These are phyloP conservation scores for Pholiota adiposa DNA, from an alignment of 1,284 basidiomycete species.

Conservation along the genomic window DNA sequence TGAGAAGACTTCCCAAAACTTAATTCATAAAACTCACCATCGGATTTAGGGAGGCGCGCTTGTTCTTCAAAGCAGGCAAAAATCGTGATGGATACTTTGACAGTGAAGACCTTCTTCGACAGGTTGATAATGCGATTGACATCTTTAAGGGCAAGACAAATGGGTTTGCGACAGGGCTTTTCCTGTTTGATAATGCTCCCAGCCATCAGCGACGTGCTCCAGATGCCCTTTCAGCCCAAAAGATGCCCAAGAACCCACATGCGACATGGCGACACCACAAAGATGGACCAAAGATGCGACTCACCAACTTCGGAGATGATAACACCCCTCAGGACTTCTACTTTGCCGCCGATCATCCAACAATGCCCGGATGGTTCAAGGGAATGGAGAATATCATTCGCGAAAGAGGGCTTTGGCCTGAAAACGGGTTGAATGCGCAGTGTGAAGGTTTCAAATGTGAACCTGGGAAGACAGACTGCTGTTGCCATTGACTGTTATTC, in stretches of 20 bases:
- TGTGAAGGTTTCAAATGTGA: constrained; percentile 26
- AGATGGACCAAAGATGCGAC: constrained; percentile 27
- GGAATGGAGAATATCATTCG: constrained; percentile 35
- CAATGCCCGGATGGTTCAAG: constrained; percentile 35
- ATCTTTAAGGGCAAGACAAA: constrained; percentile 36
- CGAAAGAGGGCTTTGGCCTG: constrained; percentile 39
- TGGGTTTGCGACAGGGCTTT: constrained; percentile 30
- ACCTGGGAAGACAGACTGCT: constrained; percentile 22
- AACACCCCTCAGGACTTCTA: constrained; percentile 30
- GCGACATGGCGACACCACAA: constrained; percentile 27
- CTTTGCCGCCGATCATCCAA: constrained; percentile 32
- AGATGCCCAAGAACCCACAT: constrained; percentile 35
- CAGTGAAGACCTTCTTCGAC: constrained; percentile 30
- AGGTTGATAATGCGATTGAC: constrained; percentile 35
- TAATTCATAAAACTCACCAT: background rate
- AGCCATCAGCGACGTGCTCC: constrained; percentile 36
- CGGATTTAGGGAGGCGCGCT: constrained; percentile 25
- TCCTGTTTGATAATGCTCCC: constrained; percentile 42
- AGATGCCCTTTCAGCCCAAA: constrained; percentile 35
- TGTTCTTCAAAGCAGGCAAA: constrained; percentile 38
- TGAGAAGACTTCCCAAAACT: constrained; percentile 16
- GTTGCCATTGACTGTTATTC: constrained; percentile 23
- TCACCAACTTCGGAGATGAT: constrained; percentile 17
- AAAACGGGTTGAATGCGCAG: constrained; percentile 13
- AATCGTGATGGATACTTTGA: constrained; percentile 38